Percentiles rank a stretch among this genome's conserved stretches.
phyloP scores from a whole-genome alignment of 2,329 filamentous ascomycete species.

The Sphaerulina musiva region DNA sequence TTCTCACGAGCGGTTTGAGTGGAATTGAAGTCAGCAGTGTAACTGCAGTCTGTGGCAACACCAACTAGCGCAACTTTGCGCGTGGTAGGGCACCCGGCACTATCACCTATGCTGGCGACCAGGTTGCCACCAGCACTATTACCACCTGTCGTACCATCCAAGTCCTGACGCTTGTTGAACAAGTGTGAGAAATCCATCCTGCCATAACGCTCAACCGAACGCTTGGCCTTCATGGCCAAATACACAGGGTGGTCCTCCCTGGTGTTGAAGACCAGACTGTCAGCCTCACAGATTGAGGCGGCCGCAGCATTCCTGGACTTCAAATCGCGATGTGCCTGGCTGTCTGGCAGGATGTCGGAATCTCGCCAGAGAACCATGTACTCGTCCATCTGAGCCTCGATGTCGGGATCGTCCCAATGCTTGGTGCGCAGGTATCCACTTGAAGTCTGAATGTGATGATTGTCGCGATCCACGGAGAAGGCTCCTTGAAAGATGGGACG shows the following conservation, averaged over 20 bases:
- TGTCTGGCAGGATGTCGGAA: conserved; percentile 61
- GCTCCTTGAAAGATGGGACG: conserved; percentile 82
- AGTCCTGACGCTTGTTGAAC: conserved; percentile 58
- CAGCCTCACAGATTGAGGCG: conserved; percentile 55
- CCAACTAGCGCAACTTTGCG: conserved; percentile 87
- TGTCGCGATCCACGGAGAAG: conserved; percentile 72
- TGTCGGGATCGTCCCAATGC: conserved; percentile 62
- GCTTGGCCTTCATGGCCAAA: conserved; percentile 44
- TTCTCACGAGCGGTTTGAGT: conserved; percentile 61
- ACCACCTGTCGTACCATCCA: conserved; percentile 63
- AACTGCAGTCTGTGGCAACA: conserved; percentile 87
- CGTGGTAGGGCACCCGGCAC: conserved; percentile 78
- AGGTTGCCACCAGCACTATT: conserved; percentile 78
- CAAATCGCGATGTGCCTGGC: conserved; percentile 53
- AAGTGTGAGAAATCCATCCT: conserved; percentile 58
- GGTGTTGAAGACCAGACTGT: conserved; percentile 74
- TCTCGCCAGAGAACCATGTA: conserved; percentile 90
- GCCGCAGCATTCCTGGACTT: conserved; percentile 36
- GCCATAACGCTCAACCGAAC: conserved; percentile 51
- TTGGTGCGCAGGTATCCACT: conserved; percentile 67
- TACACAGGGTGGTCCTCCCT: conserved; percentile 63
- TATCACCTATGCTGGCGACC: conserved; percentile 68
- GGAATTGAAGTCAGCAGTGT: conserved; percentile 64
- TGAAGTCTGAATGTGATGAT: conserved; percentile 78
- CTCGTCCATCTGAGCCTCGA: conserved; percentile 54